Evolutionary conservation across 768 basidiomycete genomes (phyloP), one percentile per base, ranked within the genome.

Genomic region (Glaciozyma martinii): DNA sequence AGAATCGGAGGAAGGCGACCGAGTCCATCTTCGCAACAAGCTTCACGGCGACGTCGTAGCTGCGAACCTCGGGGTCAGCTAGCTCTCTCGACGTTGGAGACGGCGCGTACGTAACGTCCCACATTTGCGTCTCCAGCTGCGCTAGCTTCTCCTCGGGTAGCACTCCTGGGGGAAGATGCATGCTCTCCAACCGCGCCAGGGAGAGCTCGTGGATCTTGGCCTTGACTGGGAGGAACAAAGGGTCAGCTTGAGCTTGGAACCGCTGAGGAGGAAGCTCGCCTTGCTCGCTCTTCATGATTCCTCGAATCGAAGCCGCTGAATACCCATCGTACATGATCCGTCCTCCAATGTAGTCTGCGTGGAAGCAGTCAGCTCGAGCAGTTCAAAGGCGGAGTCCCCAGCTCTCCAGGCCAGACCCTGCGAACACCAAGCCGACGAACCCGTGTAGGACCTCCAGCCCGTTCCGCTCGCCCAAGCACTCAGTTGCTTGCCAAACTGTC

Each of bases 401-500:
- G 37, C 37, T 40, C 37, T n/a, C n/a, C n/a, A 40, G 12, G 7
- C 5, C 37, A 6, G 27, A 37, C 32, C 30, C 12, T 23, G 27
- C 37, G 23, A 40, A 19, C n/a, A n/a, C n/a, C n/a, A n/a, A n/a
- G 30, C 18, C 32, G 21, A 50, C 57, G 19, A 1, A 59, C 60
- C 46, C 5, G 44, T 40, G 68, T 70, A 70, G 5, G 60, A 19
- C 3, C 68, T 57, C 68, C 68, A 70, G 9, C 68, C 68, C 2
- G 49, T 54, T 8, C 65, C 65, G 5, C 37, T 62, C 10, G 62
- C 63, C 68, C 68, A 70, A 10, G 62, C 54, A 21, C 61, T 62
- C 27, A 70, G 55, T 53, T 70, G 68, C 33, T 70, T 70, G 27
- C 60, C 59, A 40, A 70, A 70, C 68, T 70, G 37, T 37, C 2